Conservation (phyloP, 2,329 filamentous ascomycete genomes). For the Aspergillus sp. region DNA sequence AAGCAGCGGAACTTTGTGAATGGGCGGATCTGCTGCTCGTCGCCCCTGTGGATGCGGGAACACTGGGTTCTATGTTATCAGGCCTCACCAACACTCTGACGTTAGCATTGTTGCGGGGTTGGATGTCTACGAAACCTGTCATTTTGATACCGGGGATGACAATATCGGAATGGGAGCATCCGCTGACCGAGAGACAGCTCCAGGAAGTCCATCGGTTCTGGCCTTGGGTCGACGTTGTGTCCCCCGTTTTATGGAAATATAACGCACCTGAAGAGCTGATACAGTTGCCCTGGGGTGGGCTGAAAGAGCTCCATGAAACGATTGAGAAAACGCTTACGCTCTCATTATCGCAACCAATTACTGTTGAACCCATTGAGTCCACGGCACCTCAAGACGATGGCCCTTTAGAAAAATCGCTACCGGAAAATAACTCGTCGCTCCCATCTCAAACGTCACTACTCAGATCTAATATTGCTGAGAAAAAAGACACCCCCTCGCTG, state of each 20-base stretch:
- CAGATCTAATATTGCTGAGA: conserved; percentile 20
- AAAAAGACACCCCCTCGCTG: conserved; percentile 44
- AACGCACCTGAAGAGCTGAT: conserved; percentile 55
- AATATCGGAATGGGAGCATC: conserved; percentile 83
- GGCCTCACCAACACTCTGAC: conserved; percentile 80
- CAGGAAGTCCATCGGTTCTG: conserved; percentile 80
- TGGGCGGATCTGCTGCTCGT: conserved; percentile 88
- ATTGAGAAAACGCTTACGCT: conserved; percentile 25
- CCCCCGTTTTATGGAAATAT: conserved; percentile 81
- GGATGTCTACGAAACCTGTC: conserved; percentile 83
- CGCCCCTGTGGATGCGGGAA: conserved; percentile 80
- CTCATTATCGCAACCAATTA: conserved; percentile 16
- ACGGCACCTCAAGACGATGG: background rate
- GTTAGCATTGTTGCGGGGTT: conserved; percentile 77
- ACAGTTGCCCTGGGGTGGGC: conserved; percentile 53
- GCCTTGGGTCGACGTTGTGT: conserved; percentile 81
- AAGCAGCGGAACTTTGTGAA: conserved; percentile 65
- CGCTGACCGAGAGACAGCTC: conserved; percentile 82
- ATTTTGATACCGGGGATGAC: conserved; percentile 88
- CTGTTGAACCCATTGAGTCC: conserved; percentile 6
- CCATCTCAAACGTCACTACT: conserved; percentile 24
- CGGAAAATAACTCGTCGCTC: conserved; percentile 36
- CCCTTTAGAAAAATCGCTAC: conserved; percentile 46
- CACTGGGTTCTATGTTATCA: conserved; percentile 81
- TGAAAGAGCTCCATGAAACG: conserved; percentile 31